Evolutionary conservation across 1,139 yeast genomes (phyloP).

Genomic region (Lodderomyces parapsilosis): DNA sequence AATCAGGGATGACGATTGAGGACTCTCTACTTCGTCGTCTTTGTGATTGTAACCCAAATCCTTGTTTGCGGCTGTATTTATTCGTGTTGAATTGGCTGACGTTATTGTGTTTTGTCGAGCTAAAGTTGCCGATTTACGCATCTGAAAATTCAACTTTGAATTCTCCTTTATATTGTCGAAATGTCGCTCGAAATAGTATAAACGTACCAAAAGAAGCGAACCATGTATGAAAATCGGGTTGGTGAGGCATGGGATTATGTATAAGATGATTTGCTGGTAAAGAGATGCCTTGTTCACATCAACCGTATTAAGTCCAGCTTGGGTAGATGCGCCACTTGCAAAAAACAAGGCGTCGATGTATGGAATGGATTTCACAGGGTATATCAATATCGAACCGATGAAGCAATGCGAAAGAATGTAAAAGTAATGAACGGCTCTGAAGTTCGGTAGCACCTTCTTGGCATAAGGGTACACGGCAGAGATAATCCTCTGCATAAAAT

Average conservation of each 20-base stretch:
- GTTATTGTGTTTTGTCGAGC: conserved; percentile 49
- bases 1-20: conserved; percentile 12
- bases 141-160: conserved; percentile 71
- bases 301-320: conserved; percentile 86
- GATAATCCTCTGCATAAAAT: conserved; percentile 24
- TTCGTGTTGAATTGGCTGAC: conserved; percentile 28
- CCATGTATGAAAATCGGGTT: conserved; percentile 93
- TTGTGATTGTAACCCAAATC: conserved; percentile 25
- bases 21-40: conserved; percentile 10
- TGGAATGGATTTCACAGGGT: conserved; percentile 62
- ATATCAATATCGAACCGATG: conserved; percentile 68
- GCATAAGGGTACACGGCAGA: conserved; percentile 42
- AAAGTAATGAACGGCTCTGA: conserved; percentile 75
- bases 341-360: conserved; percentile 83
- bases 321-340: conserved; percentile 76
- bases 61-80: conserved; percentile 40
- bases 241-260: conserved; percentile 59
- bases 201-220: conserved; percentile 69
- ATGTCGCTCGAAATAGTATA: conserved; percentile 86
- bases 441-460: conserved; percentile 61
- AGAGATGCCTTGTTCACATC: conserved; percentile 59
- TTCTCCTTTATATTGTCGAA: conserved; percentile 78
- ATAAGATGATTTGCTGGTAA: conserved; percentile 77
- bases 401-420: conserved; percentile 57
- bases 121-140: conserved; percentile 78